phyloP scores from a whole-genome alignment of 2,329 filamentous ascomycete species.

The Hypoxylon sp. region DNA sequence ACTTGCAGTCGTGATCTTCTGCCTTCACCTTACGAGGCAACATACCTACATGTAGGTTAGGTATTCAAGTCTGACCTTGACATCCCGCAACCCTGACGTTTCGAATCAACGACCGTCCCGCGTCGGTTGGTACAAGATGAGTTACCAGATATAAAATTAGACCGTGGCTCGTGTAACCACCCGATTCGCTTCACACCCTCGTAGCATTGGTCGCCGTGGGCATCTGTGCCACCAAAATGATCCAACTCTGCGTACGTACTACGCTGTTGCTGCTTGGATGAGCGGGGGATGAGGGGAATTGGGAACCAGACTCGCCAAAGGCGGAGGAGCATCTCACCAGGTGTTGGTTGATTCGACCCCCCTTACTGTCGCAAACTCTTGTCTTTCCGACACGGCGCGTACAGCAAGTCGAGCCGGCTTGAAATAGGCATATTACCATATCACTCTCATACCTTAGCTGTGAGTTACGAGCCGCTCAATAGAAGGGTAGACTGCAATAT shows the following conservation, averaged over 20 bases:
- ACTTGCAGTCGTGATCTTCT: conserved; percentile 24
- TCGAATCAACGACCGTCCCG: conserved; percentile 15
- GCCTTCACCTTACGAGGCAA: conserved; percentile 23
- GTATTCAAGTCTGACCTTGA: conserved; percentile 24
- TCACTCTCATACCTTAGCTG: conserved; percentile 9
- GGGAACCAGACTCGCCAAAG: conserved; percentile 23
- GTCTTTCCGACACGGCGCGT: conserved; percentile 19
- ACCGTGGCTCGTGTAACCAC: conserved; percentile 41
- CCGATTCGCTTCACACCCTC: conserved; percentile 40
- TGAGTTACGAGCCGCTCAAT: conserved; percentile 6
- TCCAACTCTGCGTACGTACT: conserved; percentile 39
- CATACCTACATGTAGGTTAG: background rate
- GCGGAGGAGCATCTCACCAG: conserved; percentile 27
- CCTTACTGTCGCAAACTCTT: conserved; percentile 26
- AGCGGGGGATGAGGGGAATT: conserved; percentile 28
- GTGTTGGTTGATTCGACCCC: conserved; percentile 19
- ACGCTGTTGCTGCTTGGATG: conserved; percentile 44
- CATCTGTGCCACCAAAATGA: conserved; percentile 40
- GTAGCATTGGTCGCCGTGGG: conserved; percentile 45
- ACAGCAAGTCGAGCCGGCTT: conserved; percentile 16
- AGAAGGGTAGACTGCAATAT: background rate
- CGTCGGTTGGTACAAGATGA: conserved; percentile 20
- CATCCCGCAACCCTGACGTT: conserved; percentile 28
- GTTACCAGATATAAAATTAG: conserved; percentile 40
- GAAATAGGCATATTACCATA: conserved; percentile 2